Evolutionary conservation across 257 asterid genomes (phyloP).

Genomic region (Marsdenia floribunda): DNA sequence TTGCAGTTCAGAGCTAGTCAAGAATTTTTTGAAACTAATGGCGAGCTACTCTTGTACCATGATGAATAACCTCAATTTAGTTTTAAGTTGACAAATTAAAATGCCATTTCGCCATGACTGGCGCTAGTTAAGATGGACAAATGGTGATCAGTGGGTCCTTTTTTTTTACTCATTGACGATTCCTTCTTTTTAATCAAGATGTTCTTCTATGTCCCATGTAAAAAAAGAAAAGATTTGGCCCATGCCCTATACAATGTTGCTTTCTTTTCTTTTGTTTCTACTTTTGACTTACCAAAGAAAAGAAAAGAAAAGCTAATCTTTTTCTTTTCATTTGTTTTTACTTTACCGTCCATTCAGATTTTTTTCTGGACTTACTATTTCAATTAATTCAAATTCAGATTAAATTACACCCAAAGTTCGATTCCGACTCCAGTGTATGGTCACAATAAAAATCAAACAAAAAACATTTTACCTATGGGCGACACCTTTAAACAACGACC

Average conservation of each 20-base stretch:
- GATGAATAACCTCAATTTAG: not conserved
- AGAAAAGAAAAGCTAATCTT: not conserved
- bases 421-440: no score
- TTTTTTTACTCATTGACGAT: constrained; percentile 13
- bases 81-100: constrained; percentile 20
- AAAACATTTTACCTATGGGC: no score
- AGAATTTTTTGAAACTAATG: not conserved
- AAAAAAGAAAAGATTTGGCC: not conserved
- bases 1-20: constrained; percentile 8
- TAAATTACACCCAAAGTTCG: no score
- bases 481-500: no score
- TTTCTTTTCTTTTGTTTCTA: not conserved
- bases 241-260: not conserved
- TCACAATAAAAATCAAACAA: no score
- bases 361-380: no score
- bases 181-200: constrained; percentile 9
- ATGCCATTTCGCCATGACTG: constrained; percentile 44
- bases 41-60: not conserved
- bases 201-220: not conserved
- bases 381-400: no score
- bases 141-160: not conserved
- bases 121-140: constrained; percentile 32
- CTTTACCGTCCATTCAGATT: not conserved
- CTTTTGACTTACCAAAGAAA: not conserved
- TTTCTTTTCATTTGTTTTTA: not conserved